Evolutionary conservation across 108 stramenopile species (phyloP).

Genomic region (Conticribra weissflogii): DNA sequence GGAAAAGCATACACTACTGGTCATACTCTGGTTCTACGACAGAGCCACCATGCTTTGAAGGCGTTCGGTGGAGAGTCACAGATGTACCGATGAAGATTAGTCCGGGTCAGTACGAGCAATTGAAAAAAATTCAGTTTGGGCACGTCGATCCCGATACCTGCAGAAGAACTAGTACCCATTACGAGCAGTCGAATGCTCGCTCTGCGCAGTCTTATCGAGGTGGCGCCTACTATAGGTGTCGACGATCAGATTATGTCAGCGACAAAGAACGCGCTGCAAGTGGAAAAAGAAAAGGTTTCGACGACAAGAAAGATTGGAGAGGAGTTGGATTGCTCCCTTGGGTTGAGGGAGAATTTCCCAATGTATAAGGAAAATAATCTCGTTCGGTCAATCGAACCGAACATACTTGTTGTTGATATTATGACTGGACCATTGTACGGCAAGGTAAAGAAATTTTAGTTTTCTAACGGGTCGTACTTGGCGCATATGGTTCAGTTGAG

Average conservation of each 20-base stretch:
- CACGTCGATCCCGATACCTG: constrained; percentile 71
- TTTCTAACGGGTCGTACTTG: too few species aligned
- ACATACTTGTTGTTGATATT: too few species aligned
- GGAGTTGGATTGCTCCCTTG: constrained; percentile 29
- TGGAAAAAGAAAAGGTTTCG: constrained; percentile 17
- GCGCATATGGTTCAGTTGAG: too few species aligned
- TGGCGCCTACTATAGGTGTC: constrained; percentile 31
- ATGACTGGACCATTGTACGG: too few species aligned
- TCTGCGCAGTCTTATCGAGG: constrained; percentile 51
- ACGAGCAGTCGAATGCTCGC: constrained; percentile 69
- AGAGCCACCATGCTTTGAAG: constrained; percentile 84
- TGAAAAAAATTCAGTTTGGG: constrained; percentile 72
- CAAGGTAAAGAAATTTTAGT: too few species aligned
- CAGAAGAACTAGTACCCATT: constrained; percentile 65
- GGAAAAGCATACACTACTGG: constrained; percentile 59
- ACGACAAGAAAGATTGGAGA: constrained; percentile 16
- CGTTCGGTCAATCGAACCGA: neutral
- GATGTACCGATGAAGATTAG: constrained; percentile 70
- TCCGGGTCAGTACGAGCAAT: constrained; percentile 61
- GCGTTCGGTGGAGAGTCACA: constrained; percentile 79
- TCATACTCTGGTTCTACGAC: constrained; percentile 82
- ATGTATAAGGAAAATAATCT: constrained; percentile 16
- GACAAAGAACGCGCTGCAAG: constrained; percentile 36
- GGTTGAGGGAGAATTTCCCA: constrained; percentile 28
- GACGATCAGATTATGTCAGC: constrained; percentile 39